These are phyloP conservation scores for Monosporozyma servazzii DNA, from an alignment of 805 yeast genomes.

Conservation along the genomic window DNA sequence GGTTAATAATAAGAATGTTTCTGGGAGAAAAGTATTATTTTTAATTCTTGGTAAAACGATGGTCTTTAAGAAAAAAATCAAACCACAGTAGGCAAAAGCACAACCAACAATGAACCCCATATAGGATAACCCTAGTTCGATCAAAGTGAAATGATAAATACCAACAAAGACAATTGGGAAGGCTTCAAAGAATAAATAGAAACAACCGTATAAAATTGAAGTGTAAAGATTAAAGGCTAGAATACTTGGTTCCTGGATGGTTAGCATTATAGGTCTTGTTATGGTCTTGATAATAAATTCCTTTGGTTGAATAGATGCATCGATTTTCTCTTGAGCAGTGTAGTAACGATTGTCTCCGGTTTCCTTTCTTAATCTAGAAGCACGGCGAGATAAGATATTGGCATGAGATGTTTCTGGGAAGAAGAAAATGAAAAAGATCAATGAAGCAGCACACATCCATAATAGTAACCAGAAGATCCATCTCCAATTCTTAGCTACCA, in stretches of 20 bases:
- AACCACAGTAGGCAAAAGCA: constrained; percentile 30
- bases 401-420: constrained; percentile 43
- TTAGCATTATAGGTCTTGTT: constrained; percentile 43
- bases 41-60: constrained; percentile 23
- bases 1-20: constrained; percentile 34
- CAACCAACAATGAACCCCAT: constrained; percentile 41
- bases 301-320: constrained; percentile 15
- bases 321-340: constrained; percentile 34
- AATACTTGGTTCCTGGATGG: constrained; percentile 47
- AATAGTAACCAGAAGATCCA: constrained; percentile 46
- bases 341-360: constrained; percentile 42
- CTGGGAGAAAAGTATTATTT: constrained; percentile 32
- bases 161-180: constrained; percentile 47
- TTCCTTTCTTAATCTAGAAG: constrained; percentile 34
- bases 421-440: constrained; percentile 31
- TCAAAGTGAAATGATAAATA: constrained; percentile 37
- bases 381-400: constrained; percentile 40
- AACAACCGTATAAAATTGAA: constrained; percentile 42
- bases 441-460: constrained; percentile 33
- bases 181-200: constrained; percentile 53
- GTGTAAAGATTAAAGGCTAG: constrained; percentile 42
- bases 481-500: constrained; percentile 42
- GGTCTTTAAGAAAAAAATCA: constrained; percentile 21
- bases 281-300: constrained; percentile 28
- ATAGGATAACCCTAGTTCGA: constrained; percentile 42